Evolutionary conservation across 2,329 filamentous ascomycete genomes (phyloP).

Genomic region (Aureobasidium sp.): DNA sequence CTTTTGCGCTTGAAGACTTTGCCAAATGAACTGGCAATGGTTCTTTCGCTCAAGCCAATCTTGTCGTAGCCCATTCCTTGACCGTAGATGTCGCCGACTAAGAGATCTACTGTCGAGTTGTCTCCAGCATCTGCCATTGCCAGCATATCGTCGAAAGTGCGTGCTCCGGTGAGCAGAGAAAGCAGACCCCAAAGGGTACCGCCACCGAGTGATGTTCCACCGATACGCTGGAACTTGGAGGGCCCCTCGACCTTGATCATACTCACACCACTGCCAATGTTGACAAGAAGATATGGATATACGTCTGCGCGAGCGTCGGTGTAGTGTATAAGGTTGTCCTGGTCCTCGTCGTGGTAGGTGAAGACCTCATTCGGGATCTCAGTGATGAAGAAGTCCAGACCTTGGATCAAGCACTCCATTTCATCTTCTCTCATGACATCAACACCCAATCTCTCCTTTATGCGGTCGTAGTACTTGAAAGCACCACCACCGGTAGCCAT

Average conservation of each 20-base stretch:
- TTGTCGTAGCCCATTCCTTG: constrained; percentile 94
- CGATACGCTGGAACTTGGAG: constrained; percentile 78
- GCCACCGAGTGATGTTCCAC: constrained; percentile 87
- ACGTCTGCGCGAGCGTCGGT: constrained; percentile 69
- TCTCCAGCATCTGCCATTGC: constrained; percentile 84
- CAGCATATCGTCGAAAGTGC: constrained; percentile 97
- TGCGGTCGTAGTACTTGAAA: constrained; percentile 93
- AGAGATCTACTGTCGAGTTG: constrained; percentile 88
- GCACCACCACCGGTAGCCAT: constrained; percentile 96
- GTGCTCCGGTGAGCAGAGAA: constrained; percentile 83
- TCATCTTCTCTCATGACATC: constrained; percentile 91
- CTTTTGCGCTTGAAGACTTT: constrained; percentile 94
- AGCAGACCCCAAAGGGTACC: constrained; percentile 97
- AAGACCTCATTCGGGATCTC: constrained; percentile 97
- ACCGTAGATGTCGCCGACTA: constrained; percentile 97
- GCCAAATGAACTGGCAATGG: constrained; percentile 92
- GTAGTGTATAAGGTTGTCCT: constrained; percentile 75
- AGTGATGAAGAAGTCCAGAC: constrained; percentile 97
- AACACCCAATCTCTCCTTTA: constrained; percentile 74
- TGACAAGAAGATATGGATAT: constrained; percentile 95
- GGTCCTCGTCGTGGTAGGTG: constrained; percentile 73
- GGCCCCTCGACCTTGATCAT: constrained; percentile 96
- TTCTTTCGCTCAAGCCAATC: constrained; percentile 90
- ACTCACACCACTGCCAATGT: constrained; percentile 93
- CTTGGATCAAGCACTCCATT: constrained; percentile 93